These are phyloP conservation scores for Silene coronaria DNA, from an alignment of 179 eudicot genomes.

Conservation along the genomic window DNA sequence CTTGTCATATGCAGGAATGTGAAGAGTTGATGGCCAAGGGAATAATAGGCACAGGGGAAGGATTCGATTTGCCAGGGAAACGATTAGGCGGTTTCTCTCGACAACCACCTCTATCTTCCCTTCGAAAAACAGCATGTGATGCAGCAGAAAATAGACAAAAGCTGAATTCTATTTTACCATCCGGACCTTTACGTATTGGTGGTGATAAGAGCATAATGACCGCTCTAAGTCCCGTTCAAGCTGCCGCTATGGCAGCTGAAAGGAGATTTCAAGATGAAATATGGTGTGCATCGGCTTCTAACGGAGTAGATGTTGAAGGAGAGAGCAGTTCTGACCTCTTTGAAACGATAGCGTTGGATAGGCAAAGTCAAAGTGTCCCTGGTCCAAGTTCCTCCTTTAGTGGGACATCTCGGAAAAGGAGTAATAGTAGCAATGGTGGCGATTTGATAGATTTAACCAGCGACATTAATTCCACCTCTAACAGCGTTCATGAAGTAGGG, in stretches of 20 bases:
- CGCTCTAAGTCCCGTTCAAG: conserved; percentile 76
- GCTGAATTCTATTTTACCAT: conserved; percentile 54
- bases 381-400: conserved; percentile 22
- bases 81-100: conserved; percentile 71
- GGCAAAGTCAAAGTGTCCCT: conserved; percentile 23
- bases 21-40: conserved; percentile 78
- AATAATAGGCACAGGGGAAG: conserved; percentile 63
- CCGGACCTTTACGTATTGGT: conserved; percentile 80
- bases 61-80: conserved; percentile 84
- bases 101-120: conserved; percentile 65
- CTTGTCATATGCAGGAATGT: conserved; percentile 53
- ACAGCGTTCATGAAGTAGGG: conserved; percentile 13
- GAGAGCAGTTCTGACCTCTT: conserved; percentile 31
- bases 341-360: conserved; percentile 19
- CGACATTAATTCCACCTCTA: conserved; percentile 20
- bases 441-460: conserved; percentile 37
- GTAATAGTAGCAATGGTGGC: conserved; percentile 17
- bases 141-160: conserved; percentile 74
- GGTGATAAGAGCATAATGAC: conserved; percentile 73
- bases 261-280: conserved; percentile 84
- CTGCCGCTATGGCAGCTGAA: conserved; percentile 99
- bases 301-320: conserved; percentile 32
- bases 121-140: conserved; percentile 46
- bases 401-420: conserved; percentile 45
- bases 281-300: conserved; percentile 77